A percentile compares a stretch with the other conserved stretches of the same genome.
phyloP scores from a whole-genome alignment of 371 early-diverging fungal genomes.

The Mortierella sp. region DNA sequence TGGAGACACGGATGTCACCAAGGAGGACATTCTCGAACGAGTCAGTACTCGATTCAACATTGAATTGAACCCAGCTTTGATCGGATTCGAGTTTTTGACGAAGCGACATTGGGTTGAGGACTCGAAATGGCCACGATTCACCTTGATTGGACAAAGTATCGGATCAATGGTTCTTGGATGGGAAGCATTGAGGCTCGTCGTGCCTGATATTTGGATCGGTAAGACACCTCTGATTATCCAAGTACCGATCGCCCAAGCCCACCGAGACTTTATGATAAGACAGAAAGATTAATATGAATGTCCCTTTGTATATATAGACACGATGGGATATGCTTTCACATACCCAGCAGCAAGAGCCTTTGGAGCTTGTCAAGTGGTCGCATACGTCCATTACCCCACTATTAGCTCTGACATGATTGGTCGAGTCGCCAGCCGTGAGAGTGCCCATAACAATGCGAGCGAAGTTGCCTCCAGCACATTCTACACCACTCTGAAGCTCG shows the following conservation, averaged over 20 bases:
- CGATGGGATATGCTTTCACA: slow-evolving; percentile 95
- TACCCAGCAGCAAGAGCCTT: slow-evolving; percentile 84
- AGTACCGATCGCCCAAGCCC: neutral
- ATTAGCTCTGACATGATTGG: slow-evolving; percentile 97
- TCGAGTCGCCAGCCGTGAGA: slow-evolving; percentile 76
- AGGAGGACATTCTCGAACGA: slow-evolving; percentile 68
- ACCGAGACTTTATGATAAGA: neutral
- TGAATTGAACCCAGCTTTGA: slow-evolving; percentile 63
- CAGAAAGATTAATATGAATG: neutral
- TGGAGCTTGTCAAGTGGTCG: slow-evolving; percentile 74
- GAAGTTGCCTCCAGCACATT: slow-evolving; percentile 66
- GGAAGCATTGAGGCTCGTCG: slow-evolving; percentile 78
- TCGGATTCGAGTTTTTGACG: slow-evolving; percentile 74
- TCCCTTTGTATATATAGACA: slow-evolving; percentile 67
- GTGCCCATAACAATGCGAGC: slow-evolving; percentile 75
- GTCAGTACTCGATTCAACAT: slow-evolving; percentile 84
- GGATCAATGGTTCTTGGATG: slow-evolving; percentile 82
- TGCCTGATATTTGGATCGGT: slow-evolving; percentile 91
- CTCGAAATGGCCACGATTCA: slow-evolving; percentile 79
- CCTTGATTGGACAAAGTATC: slow-evolving; percentile 88
- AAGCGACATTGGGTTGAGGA: slow-evolving; percentile 80
- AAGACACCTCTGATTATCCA: slow-evolving; percentile 6
- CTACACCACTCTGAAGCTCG: slow-evolving; percentile 75
- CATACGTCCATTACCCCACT: slow-evolving; percentile 97
- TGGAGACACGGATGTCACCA: slow-evolving; percentile 70